Evolutionary conservation across 75 land plant genomes (phyloP).

Genomic region (Adiantum capillusveneris): DNA sequence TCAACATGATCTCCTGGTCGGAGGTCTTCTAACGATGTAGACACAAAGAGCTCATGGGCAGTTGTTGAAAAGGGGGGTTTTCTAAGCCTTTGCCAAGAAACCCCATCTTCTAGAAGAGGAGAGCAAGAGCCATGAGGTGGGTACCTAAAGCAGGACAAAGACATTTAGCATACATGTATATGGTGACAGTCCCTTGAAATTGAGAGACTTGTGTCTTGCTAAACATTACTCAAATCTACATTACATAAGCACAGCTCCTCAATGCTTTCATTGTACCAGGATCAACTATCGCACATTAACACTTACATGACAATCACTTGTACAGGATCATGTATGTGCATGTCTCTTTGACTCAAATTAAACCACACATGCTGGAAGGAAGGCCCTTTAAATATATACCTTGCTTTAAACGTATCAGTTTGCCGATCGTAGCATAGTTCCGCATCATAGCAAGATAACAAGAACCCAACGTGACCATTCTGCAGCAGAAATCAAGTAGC

Average conservation of each 20-base stretch:
- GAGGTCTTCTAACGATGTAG: constrained; percentile 32
- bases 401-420: constrained; percentile 36
- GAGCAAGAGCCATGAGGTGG: constrained; percentile 48
- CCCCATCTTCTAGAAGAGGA: constrained; percentile 33
- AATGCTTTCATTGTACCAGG: too few relatives aligned
- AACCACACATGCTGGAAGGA: too few relatives aligned
- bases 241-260: too few relatives aligned
- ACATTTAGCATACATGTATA: too few relatives aligned
- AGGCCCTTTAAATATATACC: constrained; percentile 13
- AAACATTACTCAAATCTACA: too few relatives aligned
- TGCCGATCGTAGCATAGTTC: constrained; percentile 37
- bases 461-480: constrained; percentile 51
- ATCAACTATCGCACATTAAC: too few relatives aligned
- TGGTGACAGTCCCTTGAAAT: too few relatives aligned
- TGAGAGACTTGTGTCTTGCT: too few relatives aligned
- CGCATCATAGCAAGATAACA: constrained; percentile 53
- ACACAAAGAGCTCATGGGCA: constrained; percentile 40
- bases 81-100: constrained; percentile 38
- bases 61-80: constrained; percentile 41
- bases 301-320: too few relatives aligned
- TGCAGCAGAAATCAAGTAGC: constrained; percentile 12
- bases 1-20: constrained; percentile 48
- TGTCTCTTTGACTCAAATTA: too few relatives aligned
- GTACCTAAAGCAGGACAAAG: constrained; percentile 20
- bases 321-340: too few relatives aligned